Evolutionary conservation across 2,329 filamentous ascomycete species (phyloP), one percentile per base, ranked within the genome.

Genomic region (Chrysoporthe deuterocubensis): DNA sequence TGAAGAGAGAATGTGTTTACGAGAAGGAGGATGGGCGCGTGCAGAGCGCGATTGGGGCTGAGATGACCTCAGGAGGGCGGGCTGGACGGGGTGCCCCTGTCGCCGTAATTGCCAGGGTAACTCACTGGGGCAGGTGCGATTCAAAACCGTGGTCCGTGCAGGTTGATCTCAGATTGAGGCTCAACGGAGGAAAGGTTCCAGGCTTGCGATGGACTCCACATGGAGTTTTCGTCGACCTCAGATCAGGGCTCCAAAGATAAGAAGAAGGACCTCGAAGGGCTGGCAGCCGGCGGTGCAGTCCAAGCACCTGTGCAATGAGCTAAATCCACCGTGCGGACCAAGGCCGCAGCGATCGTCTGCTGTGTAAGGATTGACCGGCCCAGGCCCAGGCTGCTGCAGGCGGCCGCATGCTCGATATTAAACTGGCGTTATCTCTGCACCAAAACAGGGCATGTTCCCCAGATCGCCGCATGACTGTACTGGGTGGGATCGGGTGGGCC

Each of bases 391-490:
- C 18, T 34, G 42, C 48, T 65, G 63, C 63, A 58, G 40, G 62
- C 26, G 34, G 54, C 43, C 63, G 52, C 52, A 46, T 37, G 52
- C 50, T 32, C 59, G 43, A 61, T 65, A 59, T 42, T 65, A 3
- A 48, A 59, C 46, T 26, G 48, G 44, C 56, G 61, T 65, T 67
- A 67, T 65, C 66, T 65, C 43, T 67, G 46, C 54, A 9, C 59
- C 59, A 48, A 46, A 61, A 60, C 54, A 65, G 48, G 50, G 64
- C 59, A 34, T 64, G 58, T 67, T 61, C 66, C 66, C 66, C 62
- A 65, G 66, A 67, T 67, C 56, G 64, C 50, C 66, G 56, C 66
- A 67, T 67, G 66, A 67, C 66, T 57, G 26, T 26, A 26, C 44
- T 40, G 26, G 66, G 66, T 63, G 62, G 52, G 52, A 61, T 64